Conservation (phyloP, 2,329 filamentous ascomycete species). For the Mycosphaerella sp. region DNA sequence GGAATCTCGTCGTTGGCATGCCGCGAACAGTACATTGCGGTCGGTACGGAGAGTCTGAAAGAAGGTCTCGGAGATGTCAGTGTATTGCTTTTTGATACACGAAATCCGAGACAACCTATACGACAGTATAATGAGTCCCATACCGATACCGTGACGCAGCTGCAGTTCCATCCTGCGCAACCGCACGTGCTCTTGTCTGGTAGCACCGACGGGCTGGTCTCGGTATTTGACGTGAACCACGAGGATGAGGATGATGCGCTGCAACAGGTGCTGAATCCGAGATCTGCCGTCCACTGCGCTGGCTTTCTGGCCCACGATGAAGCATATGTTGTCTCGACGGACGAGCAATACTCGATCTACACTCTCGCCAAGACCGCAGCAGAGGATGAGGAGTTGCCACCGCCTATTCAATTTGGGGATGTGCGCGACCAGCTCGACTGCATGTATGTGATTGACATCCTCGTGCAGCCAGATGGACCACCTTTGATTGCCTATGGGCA, state of each 20-base stretch:
- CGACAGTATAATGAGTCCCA: conserved; percentile 43
- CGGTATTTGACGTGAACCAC: conserved; percentile 65
- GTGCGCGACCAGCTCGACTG: conserved; percentile 58
- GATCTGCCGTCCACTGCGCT: conserved; percentile 66
- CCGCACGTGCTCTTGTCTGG: conserved; percentile 63
- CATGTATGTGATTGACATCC: conserved; percentile 66
- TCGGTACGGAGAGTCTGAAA: conserved; percentile 57
- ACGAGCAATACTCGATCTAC: conserved; percentile 71
- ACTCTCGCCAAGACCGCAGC: conserved; percentile 59
- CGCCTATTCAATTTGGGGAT: conserved; percentile 59
- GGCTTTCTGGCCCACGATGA: conserved; percentile 61
- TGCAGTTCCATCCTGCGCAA: conserved; percentile 42
- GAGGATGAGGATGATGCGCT: conserved; percentile 71
- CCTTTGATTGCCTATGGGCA: conserved; percentile 31
- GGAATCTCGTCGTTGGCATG: conserved; percentile 61
- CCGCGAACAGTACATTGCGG: conserved; percentile 56
- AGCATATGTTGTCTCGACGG: conserved; percentile 68
- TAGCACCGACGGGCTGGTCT: conserved; percentile 73
- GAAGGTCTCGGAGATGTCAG: conserved; percentile 37
- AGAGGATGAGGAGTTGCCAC: conserved; percentile 45
- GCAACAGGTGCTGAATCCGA: conserved; percentile 71
- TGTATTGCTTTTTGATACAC: conserved; percentile 37
- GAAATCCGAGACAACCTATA: conserved; percentile 35
- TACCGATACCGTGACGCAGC: conserved; percentile 55
- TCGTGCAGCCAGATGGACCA: conserved; percentile 38